These are phyloP conservation scores for Fraxinus floribunda DNA, from an alignment of 305 asterid genomes.

Conservation along the genomic window DNA sequence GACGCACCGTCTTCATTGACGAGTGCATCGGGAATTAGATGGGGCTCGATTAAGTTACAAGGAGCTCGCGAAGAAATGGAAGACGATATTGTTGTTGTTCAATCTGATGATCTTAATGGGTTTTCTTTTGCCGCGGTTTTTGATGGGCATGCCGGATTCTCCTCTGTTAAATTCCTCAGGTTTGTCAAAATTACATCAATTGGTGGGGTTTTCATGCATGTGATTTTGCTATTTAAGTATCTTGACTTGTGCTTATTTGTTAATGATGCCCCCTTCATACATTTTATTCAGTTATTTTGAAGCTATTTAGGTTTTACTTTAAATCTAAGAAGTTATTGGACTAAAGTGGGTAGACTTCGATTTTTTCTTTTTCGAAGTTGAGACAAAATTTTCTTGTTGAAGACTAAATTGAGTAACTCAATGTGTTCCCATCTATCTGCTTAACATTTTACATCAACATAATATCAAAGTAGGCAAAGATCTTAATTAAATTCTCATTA, in stretches of 20 bases:
- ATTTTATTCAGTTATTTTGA: neutral
- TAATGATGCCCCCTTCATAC: neutral
- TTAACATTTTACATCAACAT: neutral
- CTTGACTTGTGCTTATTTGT: neutral
- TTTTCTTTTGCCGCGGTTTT: slow-evolving; percentile 86
- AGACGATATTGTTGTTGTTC: slow-evolving; percentile 69
- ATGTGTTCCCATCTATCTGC: neutral
- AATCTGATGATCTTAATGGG: slow-evolving; percentile 59
- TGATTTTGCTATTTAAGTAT: neutral
- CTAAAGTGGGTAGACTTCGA: neutral
- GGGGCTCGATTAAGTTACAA: slow-evolving; percentile 68
- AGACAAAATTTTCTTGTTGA: neutral
- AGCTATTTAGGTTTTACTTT: neutral
- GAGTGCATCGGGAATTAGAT: slow-evolving; percentile 59
- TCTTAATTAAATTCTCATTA: neutral
- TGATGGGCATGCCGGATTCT: slow-evolving; percentile 94
- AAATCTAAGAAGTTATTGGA: neutral
- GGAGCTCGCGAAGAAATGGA: slow-evolving; percentile 97
- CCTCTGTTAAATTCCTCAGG: slow-evolving; percentile 83
- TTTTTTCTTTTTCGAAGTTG: neutral
- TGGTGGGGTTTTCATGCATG: neutral
- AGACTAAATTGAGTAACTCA: neutral
- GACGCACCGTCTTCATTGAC: slow-evolving; percentile 59
- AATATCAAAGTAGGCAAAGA: neutral
- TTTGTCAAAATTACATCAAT: slow-evolving; percentile 19